Percentiles rank a stretch among this genome's conserved stretches.
Evolutionary conservation across 192 early-diverging fungal genomes (phyloP).

Genomic region (Geranomyces michiganensis): DNA sequence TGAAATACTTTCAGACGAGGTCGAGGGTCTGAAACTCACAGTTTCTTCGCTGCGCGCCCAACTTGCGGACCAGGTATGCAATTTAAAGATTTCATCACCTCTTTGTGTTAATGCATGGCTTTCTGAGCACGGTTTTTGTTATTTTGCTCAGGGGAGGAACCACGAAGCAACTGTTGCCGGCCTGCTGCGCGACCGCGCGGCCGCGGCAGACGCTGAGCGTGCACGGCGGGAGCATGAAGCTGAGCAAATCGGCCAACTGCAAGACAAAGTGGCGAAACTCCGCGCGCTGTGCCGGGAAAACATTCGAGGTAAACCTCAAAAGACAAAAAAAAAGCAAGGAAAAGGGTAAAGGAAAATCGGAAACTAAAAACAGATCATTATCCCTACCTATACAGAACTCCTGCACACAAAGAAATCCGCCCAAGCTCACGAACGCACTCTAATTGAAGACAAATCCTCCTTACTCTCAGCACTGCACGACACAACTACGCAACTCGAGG

Average conservation of each 20-base stretch:
- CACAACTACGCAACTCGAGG: constrained; percentile 20
- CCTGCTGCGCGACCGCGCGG: constrained; percentile 48
- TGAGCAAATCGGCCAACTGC: constrained; percentile 45
- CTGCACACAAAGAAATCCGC: constrained; percentile 53
- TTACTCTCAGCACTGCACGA: constrained; percentile 43
- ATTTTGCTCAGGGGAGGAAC: constrained; percentile 32
- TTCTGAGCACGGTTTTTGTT: neutral
- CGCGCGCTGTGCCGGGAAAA: constrained; percentile 54
- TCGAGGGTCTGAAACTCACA: constrained; percentile 47
- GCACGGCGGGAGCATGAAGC: constrained; percentile 47
- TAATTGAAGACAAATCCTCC: constrained; percentile 53
- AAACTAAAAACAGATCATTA: no score
- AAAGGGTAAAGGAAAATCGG: no score
- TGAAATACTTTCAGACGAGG: constrained; percentile 50
- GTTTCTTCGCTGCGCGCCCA: constrained; percentile 54
- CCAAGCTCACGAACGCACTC: constrained; percentile 41
- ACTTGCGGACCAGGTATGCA: constrained; percentile 54
- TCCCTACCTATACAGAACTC: constrained; percentile 42
- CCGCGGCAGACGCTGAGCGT: constrained; percentile 49
- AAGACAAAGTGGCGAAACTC: constrained; percentile 41
- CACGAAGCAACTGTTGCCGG: constrained; percentile 52
- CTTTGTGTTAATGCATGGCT: neutral
- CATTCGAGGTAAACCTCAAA: constrained; percentile 41
- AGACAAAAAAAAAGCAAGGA: no score
- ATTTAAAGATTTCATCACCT: no score